Conservation (phyloP, 2,329 filamentous ascomycete species). For the Ilyonectria destructans region DNA sequence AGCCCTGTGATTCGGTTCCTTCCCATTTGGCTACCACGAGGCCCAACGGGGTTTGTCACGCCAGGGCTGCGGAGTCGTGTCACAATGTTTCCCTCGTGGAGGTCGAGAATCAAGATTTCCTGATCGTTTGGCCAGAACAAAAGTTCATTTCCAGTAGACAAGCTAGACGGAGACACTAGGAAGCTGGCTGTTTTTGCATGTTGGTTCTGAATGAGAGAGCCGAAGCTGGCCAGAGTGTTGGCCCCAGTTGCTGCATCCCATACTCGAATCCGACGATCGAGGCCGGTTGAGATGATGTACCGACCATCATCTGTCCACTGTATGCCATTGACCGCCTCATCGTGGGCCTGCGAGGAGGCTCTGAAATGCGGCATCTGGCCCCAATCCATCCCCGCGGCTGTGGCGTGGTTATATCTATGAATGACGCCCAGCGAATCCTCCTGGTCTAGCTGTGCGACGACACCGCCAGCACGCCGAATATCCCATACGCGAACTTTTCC, state of each 20-base stretch:
- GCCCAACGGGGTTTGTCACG: conserved; percentile 62
- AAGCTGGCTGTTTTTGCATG: conserved; percentile 75
- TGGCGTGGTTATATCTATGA: conserved; percentile 56
- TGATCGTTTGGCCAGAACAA: conserved; percentile 87
- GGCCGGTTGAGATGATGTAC: conserved; percentile 84
- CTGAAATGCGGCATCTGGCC: conserved; percentile 58
- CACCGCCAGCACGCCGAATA: conserved; percentile 82
- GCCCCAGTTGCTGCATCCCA: conserved; percentile 88
- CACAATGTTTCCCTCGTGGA: conserved; percentile 83
- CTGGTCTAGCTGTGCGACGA: conserved; percentile 85
- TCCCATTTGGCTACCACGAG: conserved; percentile 67
- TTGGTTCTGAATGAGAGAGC: conserved; percentile 84
- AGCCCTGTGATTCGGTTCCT: conserved; percentile 81
- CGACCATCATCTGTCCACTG: conserved; percentile 87
- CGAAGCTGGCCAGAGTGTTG: conserved; percentile 92
- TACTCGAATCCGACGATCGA: conserved; percentile 88
- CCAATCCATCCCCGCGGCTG: conserved; percentile 52
- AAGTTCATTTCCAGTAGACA: conserved; percentile 73
- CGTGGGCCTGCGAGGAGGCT: conserved; percentile 77
- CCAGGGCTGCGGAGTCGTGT: conserved; percentile 80
- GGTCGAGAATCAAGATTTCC: conserved; percentile 85
- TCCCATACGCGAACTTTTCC: conserved; percentile 91
- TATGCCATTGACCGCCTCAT: conserved; percentile 87
- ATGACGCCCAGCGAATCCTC: conserved; percentile 84
- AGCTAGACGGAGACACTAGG: conserved; percentile 73